Evolutionary conservation across 163 green algal genomes (phyloP), one percentile per base, ranked within the genome.

Genomic region (Chlamydomonas reinhardtii): DNA sequence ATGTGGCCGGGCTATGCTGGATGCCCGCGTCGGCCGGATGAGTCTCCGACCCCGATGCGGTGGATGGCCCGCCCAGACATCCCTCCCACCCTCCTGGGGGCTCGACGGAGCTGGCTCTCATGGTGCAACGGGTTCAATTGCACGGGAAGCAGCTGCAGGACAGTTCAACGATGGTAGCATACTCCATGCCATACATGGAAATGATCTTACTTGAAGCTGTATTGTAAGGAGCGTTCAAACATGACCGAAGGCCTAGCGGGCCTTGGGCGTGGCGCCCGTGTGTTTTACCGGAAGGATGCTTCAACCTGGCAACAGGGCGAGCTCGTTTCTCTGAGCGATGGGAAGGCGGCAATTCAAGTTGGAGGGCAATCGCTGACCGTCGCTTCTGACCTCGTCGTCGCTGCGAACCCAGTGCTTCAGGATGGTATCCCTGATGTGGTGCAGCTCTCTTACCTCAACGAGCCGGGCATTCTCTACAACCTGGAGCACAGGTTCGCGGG

Each of bases 401-500:
- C 82, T 39, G 82, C 82, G 19, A 87, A 87, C 71, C 82, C 82
- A 11, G 32, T 39, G 5, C 29, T 94, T 25, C 84, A 96, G 83
- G 81, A 93, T 71, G 84, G 75, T 17, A 92, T 94, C 27, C 68
- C 80, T 11, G 95, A 98, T 81, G 88, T 98, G 20, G 96, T 94
- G 24, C 86, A 95, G 73, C 92, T 99, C 20, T 95, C 91, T 25
- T 97, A 97, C 85, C 88, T 99, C 17, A 98, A 98, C 75, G 95
- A 98, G 92, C 96, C 97, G 0, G 93, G 92, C 39, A 97, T 99
- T 34, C 88, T 98, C 48, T 89, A 96, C 86, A 94, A 95, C 88
- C 89, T 99, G 74, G 59, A 87, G 24, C 76, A 92, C 83, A 90
- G 95, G 27, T 90, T 61, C 84, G 70, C n/a, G n/a, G 80, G 35